Evolutionary conservation across 306 rosid genomes (phyloP), one percentile per base, ranked within the genome.

Genomic region (Trifolium pratense): DNA sequence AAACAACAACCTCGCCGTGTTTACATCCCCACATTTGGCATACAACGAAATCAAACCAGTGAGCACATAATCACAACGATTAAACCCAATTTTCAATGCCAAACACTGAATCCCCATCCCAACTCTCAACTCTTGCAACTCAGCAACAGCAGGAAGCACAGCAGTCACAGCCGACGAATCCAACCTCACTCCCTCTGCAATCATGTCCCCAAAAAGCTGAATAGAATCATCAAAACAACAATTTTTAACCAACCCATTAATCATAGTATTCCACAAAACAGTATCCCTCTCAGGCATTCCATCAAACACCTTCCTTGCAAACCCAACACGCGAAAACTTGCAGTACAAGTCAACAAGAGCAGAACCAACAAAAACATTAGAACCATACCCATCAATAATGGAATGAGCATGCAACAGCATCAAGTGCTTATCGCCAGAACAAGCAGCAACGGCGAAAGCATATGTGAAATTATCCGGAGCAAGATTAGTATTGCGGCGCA

Each of bases 11-110:
- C 84, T 88, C 0, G 91, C 96, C 1, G 59, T 73, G 45, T 70
- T 58, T 25, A 86, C 75, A 78, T 87, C 81, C 73, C 84, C 90
- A 45, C 95, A 90, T 79, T 94, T 94, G 7, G 97, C 84, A 73
- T 88, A 90, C 82, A 94, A 66, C 0, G 97, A 91, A 77, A 91
- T 80, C 86, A 94, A 88, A 51, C 97, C 97, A 0, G 97, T 94
- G 42, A 87, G 36, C 61, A 90, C 93, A 61, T 83, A 83, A 61
- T 26, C 86, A 83, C 84, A 87, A 68, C 43, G 74, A 73, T 86
- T 83, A 80, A 87, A 83, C 66, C 96, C 97, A 3, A 69, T 34
- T 76, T 94, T 94, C 71, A 86, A 64, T 80, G 90, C 87, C 75
- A 91, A 69, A 42, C 93, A 82, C 42, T 94, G 99, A 78, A 90